Evolutionary conservation across 2,329 filamentous ascomycete species (phyloP).

Genomic region (Amphichorda felina): DNA sequence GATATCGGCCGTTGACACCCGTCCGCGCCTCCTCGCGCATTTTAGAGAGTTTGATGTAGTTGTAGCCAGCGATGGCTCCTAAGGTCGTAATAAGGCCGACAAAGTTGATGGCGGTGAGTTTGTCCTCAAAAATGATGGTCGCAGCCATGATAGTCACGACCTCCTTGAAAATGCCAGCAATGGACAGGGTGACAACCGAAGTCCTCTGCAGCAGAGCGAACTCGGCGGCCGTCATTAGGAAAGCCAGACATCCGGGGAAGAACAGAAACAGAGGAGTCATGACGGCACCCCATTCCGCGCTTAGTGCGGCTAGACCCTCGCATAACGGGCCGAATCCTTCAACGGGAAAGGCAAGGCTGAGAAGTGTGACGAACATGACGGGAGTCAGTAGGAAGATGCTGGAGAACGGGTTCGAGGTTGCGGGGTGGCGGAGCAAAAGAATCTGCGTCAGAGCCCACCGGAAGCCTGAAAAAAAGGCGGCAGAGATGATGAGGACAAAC

Average conservation of each 20-base stretch:
- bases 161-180: slow-evolving; percentile 98
- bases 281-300: slow-evolving; percentile 53
- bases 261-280: slow-evolving; percentile 63
- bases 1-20: slow-evolving; percentile 24
- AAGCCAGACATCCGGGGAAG: slow-evolving; percentile 84
- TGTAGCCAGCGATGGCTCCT: slow-evolving; percentile 76
- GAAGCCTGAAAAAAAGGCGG: slow-evolving; percentile 92
- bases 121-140: slow-evolving; percentile 78
- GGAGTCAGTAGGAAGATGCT: slow-evolving; percentile 97
- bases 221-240: slow-evolving; percentile 92
- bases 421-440: slow-evolving; percentile 81
- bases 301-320: slow-evolving; percentile 52
- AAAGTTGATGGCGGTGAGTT: slow-evolving; percentile 77
- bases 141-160: slow-evolving; percentile 91
- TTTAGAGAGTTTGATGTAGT: slow-evolving; percentile 84
- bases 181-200: slow-evolving; percentile 88
- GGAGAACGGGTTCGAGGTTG: slow-evolving; percentile 91
- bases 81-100: slow-evolving; percentile 83
- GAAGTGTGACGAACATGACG: slow-evolving; percentile 81
- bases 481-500: slow-evolving; percentile 85
- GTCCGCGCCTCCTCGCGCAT: slow-evolving; percentile 69
- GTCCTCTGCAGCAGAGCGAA: slow-evolving; percentile 92
- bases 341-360: slow-evolving; percentile 71
- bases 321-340: slow-evolving; percentile 64
- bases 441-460: slow-evolving; percentile 99